Evolutionary conservation across 192 early-diverging fungal genomes (phyloP), one percentile per base, ranked within the genome.

Genomic region (Cladochytrium replicatum): DNA sequence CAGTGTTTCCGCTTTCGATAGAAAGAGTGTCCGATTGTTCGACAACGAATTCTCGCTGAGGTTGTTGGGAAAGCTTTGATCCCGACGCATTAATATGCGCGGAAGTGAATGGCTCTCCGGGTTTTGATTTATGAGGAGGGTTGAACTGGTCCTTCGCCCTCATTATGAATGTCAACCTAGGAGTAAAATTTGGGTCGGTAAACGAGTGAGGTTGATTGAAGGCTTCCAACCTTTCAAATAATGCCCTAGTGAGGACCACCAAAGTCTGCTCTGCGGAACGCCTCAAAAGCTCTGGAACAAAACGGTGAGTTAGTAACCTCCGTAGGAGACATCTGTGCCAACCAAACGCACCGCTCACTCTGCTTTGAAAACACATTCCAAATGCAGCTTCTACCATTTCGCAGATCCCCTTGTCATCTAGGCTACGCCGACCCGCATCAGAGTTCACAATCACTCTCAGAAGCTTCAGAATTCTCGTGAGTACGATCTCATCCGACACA

Each of bases 381-480:
- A 99, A 80, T 11, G 86, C 90, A 17, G 90, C 91, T 71, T 99
- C 95, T 62, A 97, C 88, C 77, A 97, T 94, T 54, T 91, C 90
- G 60, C 95, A 99, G 9, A 97, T 80, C 9, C 84, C 83, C 58
- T 89, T 90, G 60, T 99, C 93, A 42, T 85, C 84, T 25, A 99
- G 60, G 46, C 39, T 85, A 77, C 54, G 82, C 78, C 47, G 77
- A 58, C 55, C 87, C 2, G 56, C 60, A 15, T 89, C 44, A 11
- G 62, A 66, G 8, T 72, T 77, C 31, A 90, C 67, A 4, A 88
- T 75, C 37, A 81, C 75, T 39, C 84, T 68, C 22, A 94, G 61
- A 6, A 99, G 74, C 22, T 83, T 76, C 22, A 99, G 72, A 43
- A 99, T 94, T 55, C 83, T 81, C 40, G 87, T 67, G 27, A 99